Conservation (phyloP, 169 alveolate species). For the Plasmodium vinckei region DNA sequence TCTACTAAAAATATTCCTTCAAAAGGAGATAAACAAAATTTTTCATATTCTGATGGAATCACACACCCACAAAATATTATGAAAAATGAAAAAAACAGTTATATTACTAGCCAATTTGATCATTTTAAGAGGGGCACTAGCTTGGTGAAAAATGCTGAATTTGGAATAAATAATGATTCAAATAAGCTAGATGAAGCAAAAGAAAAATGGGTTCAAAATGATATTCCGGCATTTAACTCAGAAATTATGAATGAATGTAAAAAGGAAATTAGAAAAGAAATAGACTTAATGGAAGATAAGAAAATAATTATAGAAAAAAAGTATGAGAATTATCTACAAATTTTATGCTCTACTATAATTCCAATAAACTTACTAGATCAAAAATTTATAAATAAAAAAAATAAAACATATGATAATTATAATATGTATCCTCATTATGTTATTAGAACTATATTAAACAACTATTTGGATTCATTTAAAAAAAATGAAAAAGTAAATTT, state of each 20-base stretch:
- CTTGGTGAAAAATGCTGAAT: neutral
- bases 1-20: neutral
- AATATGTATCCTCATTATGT: slow-evolving; percentile 51
- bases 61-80: too few species aligned
- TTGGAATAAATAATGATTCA: neutral
- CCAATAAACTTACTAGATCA: slow-evolving; percentile 24
- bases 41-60: neutral
- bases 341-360: slow-evolving; percentile 48
- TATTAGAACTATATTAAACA: slow-evolving; percentile 20
- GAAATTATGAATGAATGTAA: slow-evolving; percentile 3
- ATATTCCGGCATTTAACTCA: neutral
- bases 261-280: slow-evolving; percentile 9
- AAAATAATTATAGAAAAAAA: slow-evolving; percentile 21
- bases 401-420: slow-evolving; percentile 11
- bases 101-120: neutral
- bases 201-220: neutral
- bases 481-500: slow-evolving; percentile 38
- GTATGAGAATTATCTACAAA: slow-evolving; percentile 24
- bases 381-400: neutral
- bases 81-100: too few species aligned
- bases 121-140: too few species aligned
- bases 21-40: neutral
- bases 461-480: slow-evolving; percentile 39
- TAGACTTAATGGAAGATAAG: neutral
- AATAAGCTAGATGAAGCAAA: neutral